phyloP scores from a whole-genome alignment of 73 alveolate species.

The Uronychia binucleata region DNA sequence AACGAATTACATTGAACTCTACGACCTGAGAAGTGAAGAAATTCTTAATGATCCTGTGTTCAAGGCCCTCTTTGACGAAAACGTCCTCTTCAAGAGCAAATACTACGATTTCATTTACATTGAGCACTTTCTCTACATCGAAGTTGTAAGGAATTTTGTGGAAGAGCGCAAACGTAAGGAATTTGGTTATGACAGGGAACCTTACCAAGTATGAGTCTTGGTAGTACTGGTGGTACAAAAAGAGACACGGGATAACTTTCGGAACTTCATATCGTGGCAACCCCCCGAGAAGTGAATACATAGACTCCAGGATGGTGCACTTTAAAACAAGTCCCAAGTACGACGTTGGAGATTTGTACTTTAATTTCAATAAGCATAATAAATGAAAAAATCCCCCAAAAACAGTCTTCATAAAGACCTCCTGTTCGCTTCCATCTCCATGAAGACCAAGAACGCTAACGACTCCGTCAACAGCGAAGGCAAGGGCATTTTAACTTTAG shows the following conservation, averaged over 20 bases:
- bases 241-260: constrained; percentile 27
- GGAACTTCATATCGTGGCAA: constrained; percentile 10
- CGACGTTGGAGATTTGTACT: background rate
- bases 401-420: no score
- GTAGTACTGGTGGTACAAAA: constrained; percentile 21
- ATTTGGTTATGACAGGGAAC: no score
- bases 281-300: background rate
- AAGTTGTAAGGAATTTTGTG: no score
- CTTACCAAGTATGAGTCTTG: no score
- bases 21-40: background rate
- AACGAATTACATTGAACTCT: background rate
- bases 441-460: no score
- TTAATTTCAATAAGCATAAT: no score
- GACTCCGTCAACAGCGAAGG: background rate
- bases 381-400: background rate
- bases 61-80: constrained; percentile 15
- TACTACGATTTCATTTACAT: constrained; percentile 1
- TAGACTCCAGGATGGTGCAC: background rate
- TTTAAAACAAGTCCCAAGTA: background rate
- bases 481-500: background rate
- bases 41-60: constrained; percentile 1
- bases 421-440: no score
- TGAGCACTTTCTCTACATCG: constrained; percentile 11
- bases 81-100: constrained; percentile 29
- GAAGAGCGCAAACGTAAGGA: no score